These are phyloP conservation scores for Simplicillium sp. DNA, from an alignment of 2,329 filamentous ascomycete genomes.

Conservation along the genomic window DNA sequence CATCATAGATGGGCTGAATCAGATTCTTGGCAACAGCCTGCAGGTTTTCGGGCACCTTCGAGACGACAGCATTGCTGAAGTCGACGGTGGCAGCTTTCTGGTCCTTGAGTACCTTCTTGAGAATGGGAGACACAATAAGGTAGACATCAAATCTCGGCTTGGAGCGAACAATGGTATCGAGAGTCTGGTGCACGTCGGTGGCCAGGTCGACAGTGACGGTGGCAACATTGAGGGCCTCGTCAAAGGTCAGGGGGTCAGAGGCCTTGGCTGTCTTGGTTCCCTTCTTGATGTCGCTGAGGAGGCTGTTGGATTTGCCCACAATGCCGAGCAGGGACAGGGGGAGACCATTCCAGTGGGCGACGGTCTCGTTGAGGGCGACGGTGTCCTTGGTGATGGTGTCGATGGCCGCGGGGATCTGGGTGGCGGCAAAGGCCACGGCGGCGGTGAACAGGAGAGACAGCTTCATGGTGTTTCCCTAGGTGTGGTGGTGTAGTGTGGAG, in stretches of 20 bases:
- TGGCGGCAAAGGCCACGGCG: conserved; percentile 17
- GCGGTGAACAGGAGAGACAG: conserved; percentile 8
- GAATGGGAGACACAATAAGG: conserved; percentile 29
- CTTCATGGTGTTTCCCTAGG: conserved; percentile 2
- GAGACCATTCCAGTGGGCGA: conserved; percentile 26
- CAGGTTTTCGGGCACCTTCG: conserved; percentile 27
- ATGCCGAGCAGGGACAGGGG: conserved; percentile 30
- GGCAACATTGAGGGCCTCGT: conserved; percentile 29
- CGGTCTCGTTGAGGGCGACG: conserved; percentile 20
- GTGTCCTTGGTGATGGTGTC: conserved; percentile 22
- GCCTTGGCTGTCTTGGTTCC: conserved; percentile 25
- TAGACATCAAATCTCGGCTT: conserved; percentile 33
- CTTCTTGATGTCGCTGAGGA: conserved; percentile 28
- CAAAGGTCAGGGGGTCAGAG: conserved; percentile 25
- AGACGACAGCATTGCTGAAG: conserved; percentile 25
- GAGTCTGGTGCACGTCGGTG: conserved; percentile 24
- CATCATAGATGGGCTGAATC: conserved; percentile 24
- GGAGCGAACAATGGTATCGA: conserved; percentile 25
- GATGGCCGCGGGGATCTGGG: conserved; percentile 24
- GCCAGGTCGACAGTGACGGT: conserved; percentile 23
- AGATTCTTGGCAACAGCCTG: conserved; percentile 22
- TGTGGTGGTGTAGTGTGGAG: no score
- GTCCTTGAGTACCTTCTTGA: conserved; percentile 29
- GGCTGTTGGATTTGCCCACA: conserved; percentile 22
- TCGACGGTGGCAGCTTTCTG: conserved; percentile 28